Evolutionary conservation across 495 filamentous ascomycete species (phyloP).

Genomic region (Penicillium alfredii): DNA sequence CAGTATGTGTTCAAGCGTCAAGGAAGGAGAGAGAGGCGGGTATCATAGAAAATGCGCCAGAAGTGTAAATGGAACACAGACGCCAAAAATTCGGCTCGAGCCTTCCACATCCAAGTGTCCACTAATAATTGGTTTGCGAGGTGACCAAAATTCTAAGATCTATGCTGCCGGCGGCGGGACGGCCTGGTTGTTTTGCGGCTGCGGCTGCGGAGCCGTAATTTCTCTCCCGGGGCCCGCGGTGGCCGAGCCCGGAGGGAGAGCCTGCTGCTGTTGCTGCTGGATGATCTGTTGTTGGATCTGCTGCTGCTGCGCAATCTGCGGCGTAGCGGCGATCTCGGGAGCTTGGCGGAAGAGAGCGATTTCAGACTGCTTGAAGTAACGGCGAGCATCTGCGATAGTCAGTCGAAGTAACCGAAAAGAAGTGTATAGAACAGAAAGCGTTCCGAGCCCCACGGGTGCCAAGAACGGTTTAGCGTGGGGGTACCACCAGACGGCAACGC

Average conservation of each 20-base stretch:
- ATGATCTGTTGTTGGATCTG: constrained; percentile 41
- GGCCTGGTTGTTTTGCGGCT: constrained; percentile 9
- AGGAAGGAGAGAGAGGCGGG: background rate
- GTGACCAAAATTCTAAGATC: constrained; percentile 4
- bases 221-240: constrained; percentile 38
- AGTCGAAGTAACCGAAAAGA: no score
- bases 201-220: constrained; percentile 10
- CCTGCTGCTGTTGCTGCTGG: constrained; percentile 31
- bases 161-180: constrained; percentile 32
- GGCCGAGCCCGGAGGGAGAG: constrained; percentile 36
- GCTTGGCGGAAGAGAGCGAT: constrained; percentile 96
- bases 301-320: constrained; percentile 43
- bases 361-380: constrained; percentile 99
- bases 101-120: background rate
- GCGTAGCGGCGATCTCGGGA: constrained; percentile 54
- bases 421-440: no score
- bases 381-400: constrained; percentile 67
- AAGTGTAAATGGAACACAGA: no score
- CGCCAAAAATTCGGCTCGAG: no score
- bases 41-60: constrained; percentile 4
- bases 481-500: constrained; percentile 11
- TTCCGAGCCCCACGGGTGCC: constrained; percentile 20
- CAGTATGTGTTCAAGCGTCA: background rate
- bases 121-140: constrained; percentile 1
- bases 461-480: constrained; percentile 37